Base-by-base conservation (phyloP, 495 filamentous ascomycete species). In the Neurospora sp. region DNA sequence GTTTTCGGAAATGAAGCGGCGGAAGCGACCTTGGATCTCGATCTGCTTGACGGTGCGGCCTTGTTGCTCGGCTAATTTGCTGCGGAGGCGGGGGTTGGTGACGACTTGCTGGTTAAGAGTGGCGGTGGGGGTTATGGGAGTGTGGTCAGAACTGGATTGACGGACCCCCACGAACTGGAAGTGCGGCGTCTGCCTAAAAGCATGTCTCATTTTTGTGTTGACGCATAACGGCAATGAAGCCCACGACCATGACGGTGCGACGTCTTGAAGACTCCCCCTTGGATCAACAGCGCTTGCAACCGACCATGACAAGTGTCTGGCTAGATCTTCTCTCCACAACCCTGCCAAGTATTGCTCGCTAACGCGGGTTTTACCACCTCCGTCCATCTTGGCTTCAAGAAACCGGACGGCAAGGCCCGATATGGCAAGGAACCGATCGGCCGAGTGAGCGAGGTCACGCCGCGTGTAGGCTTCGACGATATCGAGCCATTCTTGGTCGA, bases 201-300 rank as follows among this genome's bases (percentile, higher is more conserved):
- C 61, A 7, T 71, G 73, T 37, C 76, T 79, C 22, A 78, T 75
- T 5, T 69, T 72, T 27, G 77, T 75, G 12, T 71, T 65, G 9
- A 79, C 74, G 20, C 70, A 73, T 14, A 79, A 69, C 2, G 79
- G 76, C 2, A 79, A 72, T 1, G 76, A 79, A 7, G 75, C 76
- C 79, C 79, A 80, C 3, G 79, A 80, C 79, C 79, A 80, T 0
- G 79, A 80, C 4, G 79, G 79, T 6, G 79, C 79, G 40, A 79
- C 75, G 16, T 76, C 71, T 9, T 76, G 79, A 4, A 78, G 73
- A 45, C 72, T 76, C 3, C 74, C 48, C 1, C 40, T 42, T 2
- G 76, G 45, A 20, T 75, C 22, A 1, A 69, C 75, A 9, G 75
- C 76, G n/a, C 27, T 76, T 44, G 69, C 48, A 6, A 79, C 78